A percentile compares a stretch with the other conserved stretches of the same genome.
phyloP scores from a whole-genome alignment of 1,284 basidiomycete genomes.

The Trichosporon sp. region DNA sequence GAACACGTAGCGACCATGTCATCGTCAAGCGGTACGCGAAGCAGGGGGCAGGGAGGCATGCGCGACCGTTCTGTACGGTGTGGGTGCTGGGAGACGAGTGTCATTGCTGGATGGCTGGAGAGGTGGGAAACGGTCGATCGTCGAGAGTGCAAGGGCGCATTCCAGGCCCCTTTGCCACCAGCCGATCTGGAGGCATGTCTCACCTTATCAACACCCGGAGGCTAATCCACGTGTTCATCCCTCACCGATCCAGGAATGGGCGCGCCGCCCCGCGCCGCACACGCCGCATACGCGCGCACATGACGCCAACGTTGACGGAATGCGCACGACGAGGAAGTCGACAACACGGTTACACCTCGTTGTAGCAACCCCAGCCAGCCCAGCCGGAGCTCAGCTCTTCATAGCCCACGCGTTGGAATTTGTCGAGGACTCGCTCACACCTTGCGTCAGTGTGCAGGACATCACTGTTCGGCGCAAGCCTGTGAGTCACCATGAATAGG shows the following conservation, averaged over 20 bases:
- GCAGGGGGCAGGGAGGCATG: not conserved
- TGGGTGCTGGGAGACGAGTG: not conserved
- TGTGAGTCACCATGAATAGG: constrained; percentile 30
- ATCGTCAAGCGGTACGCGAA: not conserved
- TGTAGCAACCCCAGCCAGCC: not conserved
- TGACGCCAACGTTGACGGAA: not conserved
- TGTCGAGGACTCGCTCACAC: not conserved
- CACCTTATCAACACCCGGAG: not conserved
- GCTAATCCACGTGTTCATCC: not conserved
- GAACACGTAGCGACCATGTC: not conserved
- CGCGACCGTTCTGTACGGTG: not conserved
- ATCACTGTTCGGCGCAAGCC: not conserved
- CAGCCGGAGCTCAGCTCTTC: not conserved
- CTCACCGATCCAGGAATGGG: not conserved
- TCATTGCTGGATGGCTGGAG: not conserved
- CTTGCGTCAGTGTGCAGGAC: not conserved
- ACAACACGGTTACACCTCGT: not conserved
- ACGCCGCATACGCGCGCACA: too few species aligned
- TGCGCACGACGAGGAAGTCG: too few species aligned
- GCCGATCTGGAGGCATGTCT: too few species aligned
- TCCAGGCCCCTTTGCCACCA: not conserved
- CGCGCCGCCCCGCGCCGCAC: not conserved
- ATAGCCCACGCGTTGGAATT: too few species aligned
- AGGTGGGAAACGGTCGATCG: not conserved
- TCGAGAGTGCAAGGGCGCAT: not conserved